Conservation (phyloP, 345 rosid species). For the Laguncularia racemosa region DNA sequence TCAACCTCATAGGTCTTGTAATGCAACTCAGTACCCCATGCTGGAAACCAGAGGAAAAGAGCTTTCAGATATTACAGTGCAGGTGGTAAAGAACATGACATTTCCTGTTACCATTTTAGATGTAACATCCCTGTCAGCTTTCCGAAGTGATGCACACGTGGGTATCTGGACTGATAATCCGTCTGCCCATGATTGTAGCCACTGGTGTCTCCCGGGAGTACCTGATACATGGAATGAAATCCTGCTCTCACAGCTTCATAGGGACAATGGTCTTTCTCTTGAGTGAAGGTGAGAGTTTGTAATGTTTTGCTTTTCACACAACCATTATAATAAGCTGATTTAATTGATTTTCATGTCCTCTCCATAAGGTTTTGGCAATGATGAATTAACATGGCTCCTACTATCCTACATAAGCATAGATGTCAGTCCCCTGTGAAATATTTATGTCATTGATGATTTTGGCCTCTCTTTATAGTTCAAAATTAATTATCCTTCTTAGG, state of each 20-base stretch:
- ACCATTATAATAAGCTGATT: too few relatives aligned
- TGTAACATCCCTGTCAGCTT: constrained; percentile 72
- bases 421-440: too few relatives aligned
- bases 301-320: too few relatives aligned
- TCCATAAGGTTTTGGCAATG: too few relatives aligned
- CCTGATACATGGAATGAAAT: constrained; percentile 90
- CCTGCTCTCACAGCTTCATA: constrained; percentile 42
- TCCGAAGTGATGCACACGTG: constrained; percentile 78
- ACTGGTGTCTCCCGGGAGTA: constrained; percentile 92
- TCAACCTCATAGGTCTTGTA: constrained; percentile 46
- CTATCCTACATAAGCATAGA: too few relatives aligned
- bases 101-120: constrained; percentile 55
- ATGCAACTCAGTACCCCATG: constrained; percentile 50
- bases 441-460: too few relatives aligned
- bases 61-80: constrained; percentile 39
- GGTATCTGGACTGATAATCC: constrained; percentile 76
- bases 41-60: constrained; percentile 50
- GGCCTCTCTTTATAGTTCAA: too few relatives aligned
- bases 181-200: constrained; percentile 72
- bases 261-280: not conserved
- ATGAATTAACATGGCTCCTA: too few relatives aligned
- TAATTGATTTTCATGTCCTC: too few relatives aligned
- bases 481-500: too few relatives aligned
- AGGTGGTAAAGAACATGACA: constrained; percentile 51
- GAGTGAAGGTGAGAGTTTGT: constrained; percentile 1